phyloP scores from a whole-genome alignment of 805 yeast species.

The Wickerhamiella bombiphila region DNA sequence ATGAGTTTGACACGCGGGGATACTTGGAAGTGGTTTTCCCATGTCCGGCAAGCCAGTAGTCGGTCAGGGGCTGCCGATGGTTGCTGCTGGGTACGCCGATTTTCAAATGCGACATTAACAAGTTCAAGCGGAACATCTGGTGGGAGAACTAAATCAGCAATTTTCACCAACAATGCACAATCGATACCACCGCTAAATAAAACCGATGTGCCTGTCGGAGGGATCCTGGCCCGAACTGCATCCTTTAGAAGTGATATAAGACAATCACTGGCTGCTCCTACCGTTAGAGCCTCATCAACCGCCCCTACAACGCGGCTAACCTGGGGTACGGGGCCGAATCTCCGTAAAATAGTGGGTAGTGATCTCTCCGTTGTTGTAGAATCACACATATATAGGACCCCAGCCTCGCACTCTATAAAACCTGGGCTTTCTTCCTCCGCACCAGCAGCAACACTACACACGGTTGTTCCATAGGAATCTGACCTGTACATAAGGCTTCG shows the following conservation, averaged over 20 bases:
- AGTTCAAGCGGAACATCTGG: conserved; percentile 39
- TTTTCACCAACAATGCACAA: conserved; percentile 62
- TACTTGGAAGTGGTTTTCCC: conserved; percentile 31
- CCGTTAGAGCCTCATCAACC: background rate
- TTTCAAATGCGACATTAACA: conserved; percentile 86
- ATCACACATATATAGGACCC: conserved; percentile 9
- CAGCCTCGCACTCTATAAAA: conserved; percentile 16
- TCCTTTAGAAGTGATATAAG: conserved; percentile 3
- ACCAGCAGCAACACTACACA: conserved; percentile 11
- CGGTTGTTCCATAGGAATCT: conserved; percentile 12
- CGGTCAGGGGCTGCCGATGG: conserved; percentile 71
- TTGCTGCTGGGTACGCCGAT: conserved; percentile 50
- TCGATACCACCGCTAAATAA: conserved; percentile 93
- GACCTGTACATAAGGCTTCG: conserved; percentile 48
- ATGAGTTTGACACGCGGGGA: conserved; percentile 19
- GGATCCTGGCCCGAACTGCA: conserved; percentile 11
- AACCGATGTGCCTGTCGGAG: conserved; percentile 34
- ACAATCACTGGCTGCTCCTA: too few species aligned
- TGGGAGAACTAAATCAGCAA: conserved; percentile 20
- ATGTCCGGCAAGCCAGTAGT: conserved; percentile 50
- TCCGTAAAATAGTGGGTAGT: too few species aligned
- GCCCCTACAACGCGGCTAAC: background rate
- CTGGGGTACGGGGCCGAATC: background rate
- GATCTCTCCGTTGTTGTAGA: too few species aligned
- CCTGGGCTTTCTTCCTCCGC: too few species aligned